Evolutionary conservation across 768 basidiomycete species (phyloP), one percentile per base, ranked within the genome.

Genomic region (Chlorophyllum brunneum): DNA sequence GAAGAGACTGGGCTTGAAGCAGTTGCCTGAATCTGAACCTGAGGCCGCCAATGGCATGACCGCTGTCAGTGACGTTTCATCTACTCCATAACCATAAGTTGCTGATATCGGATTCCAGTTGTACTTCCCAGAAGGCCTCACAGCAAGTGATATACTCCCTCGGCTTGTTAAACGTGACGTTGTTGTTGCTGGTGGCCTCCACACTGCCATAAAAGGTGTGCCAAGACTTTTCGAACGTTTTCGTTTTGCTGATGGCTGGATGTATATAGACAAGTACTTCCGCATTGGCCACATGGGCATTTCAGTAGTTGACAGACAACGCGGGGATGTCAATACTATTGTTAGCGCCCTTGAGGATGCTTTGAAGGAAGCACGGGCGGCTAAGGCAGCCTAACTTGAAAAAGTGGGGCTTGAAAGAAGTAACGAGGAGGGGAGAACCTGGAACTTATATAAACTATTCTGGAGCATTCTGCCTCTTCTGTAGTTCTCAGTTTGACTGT

Each of bases 261-360:
- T 37, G 18, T 24, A 16, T 56, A 22, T 56, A 88, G 88, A 87
- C 63, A 86, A 84, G 62, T 95, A 95, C 68, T 93, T 95, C 85
- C 86, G 94, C 45, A 83, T 97, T 48, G 94, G 93, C 79, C 95
- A 97, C 66, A 95, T 98, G 93, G 95, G 95, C 45, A 65, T 86
- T 51, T 84, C 86, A n/a, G 94, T 80, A 18, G 83, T 88, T 5
- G 81, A 93, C 54, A 47, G 70, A 20, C 59, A 76, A 51, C 76
- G 93, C 48, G 85, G 81, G 0, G 94, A 98, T 64, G 65, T 95
- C 10, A 84, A 91, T 59, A 83, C 70, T 62, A 71, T 97, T 51
- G 73, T 92, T 39, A 67, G 71, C 11, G 82, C 82, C 4, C 65
- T 97, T 65, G 77, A 76, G 61, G 83, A 83, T 51, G 70, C 78